Evolutionary conservation across 2,329 filamentous ascomycete species (phyloP), one percentile per base, ranked within the genome.

Genomic region (Phaeomoniella chlamydospora): DNA sequence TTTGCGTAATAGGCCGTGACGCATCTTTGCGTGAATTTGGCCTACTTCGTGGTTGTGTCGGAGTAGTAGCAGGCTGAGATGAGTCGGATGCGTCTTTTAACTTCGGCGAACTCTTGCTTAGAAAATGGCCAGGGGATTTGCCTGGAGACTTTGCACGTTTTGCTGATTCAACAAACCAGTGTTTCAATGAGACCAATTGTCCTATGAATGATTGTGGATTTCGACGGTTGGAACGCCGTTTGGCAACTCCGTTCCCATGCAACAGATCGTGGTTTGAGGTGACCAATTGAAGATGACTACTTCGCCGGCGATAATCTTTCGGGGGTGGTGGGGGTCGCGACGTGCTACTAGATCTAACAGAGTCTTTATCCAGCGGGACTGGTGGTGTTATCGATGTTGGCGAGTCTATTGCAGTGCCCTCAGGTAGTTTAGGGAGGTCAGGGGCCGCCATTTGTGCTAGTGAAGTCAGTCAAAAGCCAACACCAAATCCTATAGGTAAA

Each of bases 221-320:
- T 41, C 69, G 70, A 29, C 70, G 69, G 36, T 63, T 58, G 31
- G 65, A 62, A 39, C 68, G 70, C 31, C 62, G 58, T 37, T 68
- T 69, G 17, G 69, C 64, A 43, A 73, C 67, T 19, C 68, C 66
- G 44, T 70, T 69, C n/a, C 62, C 56, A 33, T 60, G 59, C 30
- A 65, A 62, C 5, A 80, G 56, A 43, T 80, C 74, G 15, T 73
- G 70, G 44, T 79, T 77, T 29, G 65, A 70, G 11, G 82, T 80
- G 29, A 92, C 85, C 3, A 92, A 72, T 51, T 94, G 85, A 18
- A 94, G 69, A 43, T 85, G 90, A 45, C 86, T 94, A 31, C 83
- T 81, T 45, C 82, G 81, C 46, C 80, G 69, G 40, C 81, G 75
- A 43, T 75, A 77, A 45, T 94, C 87, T 54, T 94, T 94, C 2